Evolutionary conservation across 192 early-diverging fungal species (phyloP).

Genomic region (Gonapodya sp.): DNA sequence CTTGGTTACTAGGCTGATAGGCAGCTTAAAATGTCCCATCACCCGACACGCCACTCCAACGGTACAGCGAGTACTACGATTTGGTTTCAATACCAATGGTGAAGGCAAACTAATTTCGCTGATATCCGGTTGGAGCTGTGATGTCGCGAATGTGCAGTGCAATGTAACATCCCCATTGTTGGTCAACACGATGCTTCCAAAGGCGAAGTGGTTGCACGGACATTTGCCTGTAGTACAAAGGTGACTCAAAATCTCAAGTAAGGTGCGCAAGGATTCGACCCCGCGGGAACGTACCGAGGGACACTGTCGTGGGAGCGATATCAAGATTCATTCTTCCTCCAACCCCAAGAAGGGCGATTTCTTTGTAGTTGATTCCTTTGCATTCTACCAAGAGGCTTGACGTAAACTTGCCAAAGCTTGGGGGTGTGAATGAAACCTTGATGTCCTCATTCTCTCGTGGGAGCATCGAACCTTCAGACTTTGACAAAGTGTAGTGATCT

Average conservation of each 20-base stretch:
- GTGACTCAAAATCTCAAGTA: not conserved
- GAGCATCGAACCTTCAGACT: slow-evolving; percentile 25
- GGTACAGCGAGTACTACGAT: slow-evolving; percentile 20
- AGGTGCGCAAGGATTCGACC: not conserved
- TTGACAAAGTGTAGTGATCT: slow-evolving; percentile 35
- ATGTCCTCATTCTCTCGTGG: slow-evolving; percentile 36
- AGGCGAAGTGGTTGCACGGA: slow-evolving; percentile 36
- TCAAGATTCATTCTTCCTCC: slow-evolving; percentile 48
- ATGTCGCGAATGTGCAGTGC: slow-evolving; percentile 24
- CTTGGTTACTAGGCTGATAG: slow-evolving; percentile 30
- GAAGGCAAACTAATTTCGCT: slow-evolving; percentile 29
- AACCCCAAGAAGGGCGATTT: slow-evolving; percentile 45
- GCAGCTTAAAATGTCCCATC: slow-evolving; percentile 26
- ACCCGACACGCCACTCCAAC: slow-evolving; percentile 27
- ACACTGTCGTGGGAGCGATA: slow-evolving; percentile 27
- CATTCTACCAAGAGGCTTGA: slow-evolving; percentile 47
- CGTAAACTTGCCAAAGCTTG: slow-evolving; percentile 28
- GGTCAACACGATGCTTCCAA: slow-evolving; percentile 26
- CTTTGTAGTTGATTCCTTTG: slow-evolving; percentile 55
- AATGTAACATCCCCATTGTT: slow-evolving; percentile 44
- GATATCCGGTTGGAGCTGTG: not conserved
- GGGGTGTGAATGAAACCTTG: slow-evolving; percentile 38
- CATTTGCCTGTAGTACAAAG: slow-evolving; percentile 25
- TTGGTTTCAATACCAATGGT: slow-evolving; percentile 25
- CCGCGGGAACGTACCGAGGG: slow-evolving; percentile 30